Percentiles rank a stretch among this genome's conserved stretches.
These are phyloP conservation scores for Liquidambar formosana DNA, from an alignment of 164 flowering plant species.

Conservation along the genomic window DNA sequence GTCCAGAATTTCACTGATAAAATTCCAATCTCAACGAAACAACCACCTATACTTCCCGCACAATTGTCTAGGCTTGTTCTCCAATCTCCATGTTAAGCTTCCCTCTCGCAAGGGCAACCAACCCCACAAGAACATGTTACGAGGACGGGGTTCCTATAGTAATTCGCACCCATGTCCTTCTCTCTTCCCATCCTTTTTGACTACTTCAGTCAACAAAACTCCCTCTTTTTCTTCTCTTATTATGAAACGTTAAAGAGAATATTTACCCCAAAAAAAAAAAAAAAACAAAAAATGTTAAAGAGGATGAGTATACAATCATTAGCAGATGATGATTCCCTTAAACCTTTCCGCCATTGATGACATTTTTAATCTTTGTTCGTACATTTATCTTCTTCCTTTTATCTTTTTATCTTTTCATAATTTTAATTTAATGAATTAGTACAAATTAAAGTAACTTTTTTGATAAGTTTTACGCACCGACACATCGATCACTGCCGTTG, in stretches of 20 bases:
- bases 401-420: background rate
- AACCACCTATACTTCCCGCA: too few species aligned
- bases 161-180: background rate
- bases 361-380: constrained; percentile 6
- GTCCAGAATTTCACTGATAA: too few species aligned
- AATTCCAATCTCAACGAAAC: too few species aligned
- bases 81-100: constrained; percentile 1
- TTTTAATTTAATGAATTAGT: too few species aligned
- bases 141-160: background rate
- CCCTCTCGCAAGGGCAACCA: constrained; percentile 6
- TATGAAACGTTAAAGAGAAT: too few species aligned
- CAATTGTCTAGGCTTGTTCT: too few species aligned
- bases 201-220: constrained; percentile 3
- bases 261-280: too few species aligned
- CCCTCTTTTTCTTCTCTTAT: background rate
- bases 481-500: constrained; percentile 12
- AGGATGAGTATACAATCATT: background rate
- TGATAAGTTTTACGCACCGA: constrained; percentile 26
- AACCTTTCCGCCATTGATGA: constrained; percentile 19
- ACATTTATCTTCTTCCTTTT: background rate
- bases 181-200: constrained; percentile 16
- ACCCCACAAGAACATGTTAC: constrained; percentile 2
- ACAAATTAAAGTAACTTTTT: background rate
- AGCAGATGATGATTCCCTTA: constrained; percentile 16
- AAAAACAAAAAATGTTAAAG: too few species aligned